Evolutionary conservation across 1,284 basidiomycete species (phyloP).

Genomic region (Papiliotrema nemorosa): DNA sequence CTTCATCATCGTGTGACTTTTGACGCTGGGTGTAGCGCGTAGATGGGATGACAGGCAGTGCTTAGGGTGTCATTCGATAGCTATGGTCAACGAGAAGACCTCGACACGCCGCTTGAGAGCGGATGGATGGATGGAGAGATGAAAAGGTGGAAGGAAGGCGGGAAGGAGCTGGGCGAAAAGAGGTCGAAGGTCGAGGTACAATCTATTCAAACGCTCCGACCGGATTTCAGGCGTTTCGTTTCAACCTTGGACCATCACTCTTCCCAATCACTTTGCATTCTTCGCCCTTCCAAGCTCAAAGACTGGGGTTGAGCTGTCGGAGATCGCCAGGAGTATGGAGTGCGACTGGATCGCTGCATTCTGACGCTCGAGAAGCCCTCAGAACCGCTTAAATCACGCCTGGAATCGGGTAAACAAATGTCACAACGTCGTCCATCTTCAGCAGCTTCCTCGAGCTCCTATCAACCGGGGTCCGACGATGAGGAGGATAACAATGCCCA

Average conservation of each 20-base stretch:
- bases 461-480: neutral
- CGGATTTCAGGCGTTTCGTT: neutral
- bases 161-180: neutral
- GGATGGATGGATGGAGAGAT: slow-evolving; percentile 30
- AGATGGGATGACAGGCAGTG: neutral
- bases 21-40: neutral
- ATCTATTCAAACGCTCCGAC: neutral
- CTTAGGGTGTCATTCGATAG: slow-evolving; percentile 29
- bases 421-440: neutral
- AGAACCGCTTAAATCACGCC: no score
- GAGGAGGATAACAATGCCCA: neutral
- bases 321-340: no score
- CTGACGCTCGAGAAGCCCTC: no score
- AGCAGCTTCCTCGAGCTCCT: no score
- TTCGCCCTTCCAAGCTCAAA: neutral
- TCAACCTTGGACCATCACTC: neutral
- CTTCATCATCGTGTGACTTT: slow-evolving; percentile 32
- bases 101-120: slow-evolving; percentile 8
- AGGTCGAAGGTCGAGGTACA: slow-evolving; percentile 9
- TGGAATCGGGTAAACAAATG: no score
- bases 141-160: slow-evolving; percentile 1
- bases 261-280: neutral
- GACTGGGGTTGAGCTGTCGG: no score
- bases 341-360: no score
- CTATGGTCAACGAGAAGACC: slow-evolving; percentile 1